Evolutionary conservation across 2,329 filamentous ascomycete species (phyloP).

Genomic region (Neoarthrinium moseri): DNA sequence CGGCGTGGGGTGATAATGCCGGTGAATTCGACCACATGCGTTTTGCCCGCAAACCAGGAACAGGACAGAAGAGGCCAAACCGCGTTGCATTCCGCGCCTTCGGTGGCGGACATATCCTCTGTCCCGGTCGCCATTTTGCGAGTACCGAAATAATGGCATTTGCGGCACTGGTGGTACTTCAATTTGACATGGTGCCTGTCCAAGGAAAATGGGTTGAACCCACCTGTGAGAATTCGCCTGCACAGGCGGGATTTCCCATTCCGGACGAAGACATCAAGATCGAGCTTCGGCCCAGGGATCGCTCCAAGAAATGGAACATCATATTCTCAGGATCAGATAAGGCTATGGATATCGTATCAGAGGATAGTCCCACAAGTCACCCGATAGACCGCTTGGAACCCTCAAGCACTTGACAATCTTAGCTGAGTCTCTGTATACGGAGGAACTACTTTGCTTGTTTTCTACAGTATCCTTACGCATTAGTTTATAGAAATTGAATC

Average conservation of each 20-base stretch:
- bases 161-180: constrained; percentile 28
- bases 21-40: constrained; percentile 13
- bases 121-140: constrained; percentile 37
- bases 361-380: too few relatives aligned
- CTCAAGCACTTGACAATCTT: too few relatives aligned
- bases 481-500: too few relatives aligned
- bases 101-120: constrained; percentile 37
- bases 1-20: constrained; percentile 14
- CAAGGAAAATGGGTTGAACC: constrained; percentile 18
- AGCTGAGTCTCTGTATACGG: too few relatives aligned
- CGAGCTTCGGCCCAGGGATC: constrained; percentile 17
- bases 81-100: constrained; percentile 34
- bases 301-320: constrained; percentile 16
- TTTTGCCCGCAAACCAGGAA: constrained; percentile 6
- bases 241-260: constrained; percentile 17
- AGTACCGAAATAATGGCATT: constrained; percentile 36
- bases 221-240: constrained; percentile 9
- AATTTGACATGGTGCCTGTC: constrained; percentile 26
- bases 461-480: too few relatives aligned
- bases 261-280: constrained; percentile 22
- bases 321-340: constrained; percentile 15
- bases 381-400: too few relatives aligned
- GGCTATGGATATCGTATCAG: constrained; percentile 11
- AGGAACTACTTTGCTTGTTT: too few relatives aligned
- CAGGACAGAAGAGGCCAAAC: constrained; percentile 11